These are phyloP conservation scores for Brasilioporus rufonigricans DNA, from an alignment of 768 basidiomycete genomes.

Conservation along the genomic window DNA sequence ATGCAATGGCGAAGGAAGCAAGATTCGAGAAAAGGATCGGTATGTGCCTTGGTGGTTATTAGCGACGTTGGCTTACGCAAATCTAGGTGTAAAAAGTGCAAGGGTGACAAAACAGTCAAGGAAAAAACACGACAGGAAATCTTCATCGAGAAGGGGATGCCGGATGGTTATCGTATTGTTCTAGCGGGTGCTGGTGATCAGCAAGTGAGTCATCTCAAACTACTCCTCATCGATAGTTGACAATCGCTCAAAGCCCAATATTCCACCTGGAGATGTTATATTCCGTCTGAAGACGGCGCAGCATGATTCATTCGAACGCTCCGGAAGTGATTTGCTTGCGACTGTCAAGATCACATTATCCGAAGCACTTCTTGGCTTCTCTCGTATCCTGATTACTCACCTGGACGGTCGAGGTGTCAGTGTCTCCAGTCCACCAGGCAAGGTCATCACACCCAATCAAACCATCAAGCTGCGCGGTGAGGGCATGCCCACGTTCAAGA, in stretches of 20 bases:
- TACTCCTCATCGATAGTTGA: slow-evolving; percentile 2
- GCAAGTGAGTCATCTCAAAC: slow-evolving; percentile 46
- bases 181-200: slow-evolving; percentile 93
- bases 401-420: slow-evolving; percentile 91
- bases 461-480: slow-evolving; percentile 77
- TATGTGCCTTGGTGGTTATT: slow-evolving; percentile 30
- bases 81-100: slow-evolving; percentile 91
- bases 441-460: slow-evolving; percentile 72
- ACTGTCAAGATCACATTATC: slow-evolving; percentile 85
- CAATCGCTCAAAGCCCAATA: slow-evolving; percentile 62
- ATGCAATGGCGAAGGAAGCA: slow-evolving; percentile 67
- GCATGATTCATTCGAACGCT: slow-evolving; percentile 82
- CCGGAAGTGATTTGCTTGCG: slow-evolving; percentile 77
- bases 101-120: slow-evolving; percentile 77
- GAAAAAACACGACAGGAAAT: slow-evolving; percentile 92
- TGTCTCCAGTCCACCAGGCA: slow-evolving; percentile 69
- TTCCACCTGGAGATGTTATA: slow-evolving; percentile 88
- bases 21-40: slow-evolving; percentile 82
- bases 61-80: slow-evolving; percentile 2
- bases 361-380: slow-evolving; percentile 94
- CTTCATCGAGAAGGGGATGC: slow-evolving; percentile 83
- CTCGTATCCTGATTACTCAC: slow-evolving; percentile 85
- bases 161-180: slow-evolving; percentile 79
- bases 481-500: slow-evolving; percentile 83
- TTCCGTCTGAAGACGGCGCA: slow-evolving; percentile 68